Conservation (phyloP, 2,329 filamentous ascomycete species). For the Sphaerostilbella broomeana region DNA sequence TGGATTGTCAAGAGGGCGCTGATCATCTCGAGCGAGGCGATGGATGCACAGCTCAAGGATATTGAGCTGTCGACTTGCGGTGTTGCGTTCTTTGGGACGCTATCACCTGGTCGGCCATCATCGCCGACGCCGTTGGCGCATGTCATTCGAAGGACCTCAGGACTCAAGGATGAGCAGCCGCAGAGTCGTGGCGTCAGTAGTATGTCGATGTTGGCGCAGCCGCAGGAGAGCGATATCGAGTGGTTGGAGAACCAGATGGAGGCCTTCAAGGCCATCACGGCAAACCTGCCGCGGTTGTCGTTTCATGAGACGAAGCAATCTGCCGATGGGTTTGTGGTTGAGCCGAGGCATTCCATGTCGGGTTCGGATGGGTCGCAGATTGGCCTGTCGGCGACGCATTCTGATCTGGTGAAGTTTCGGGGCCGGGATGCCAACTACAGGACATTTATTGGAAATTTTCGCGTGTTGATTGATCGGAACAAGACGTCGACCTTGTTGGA, state of each 20-base stretch:
- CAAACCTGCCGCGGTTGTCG: constrained; percentile 19
- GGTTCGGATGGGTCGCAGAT: constrained; percentile 21
- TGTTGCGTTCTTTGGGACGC: constrained; percentile 23
- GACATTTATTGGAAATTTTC: constrained; percentile 19
- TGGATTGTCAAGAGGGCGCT: constrained; percentile 25
- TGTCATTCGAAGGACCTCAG: constrained; percentile 21
- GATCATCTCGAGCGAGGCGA: constrained; percentile 23
- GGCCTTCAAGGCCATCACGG: constrained; percentile 21
- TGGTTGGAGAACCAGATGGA: constrained; percentile 24
- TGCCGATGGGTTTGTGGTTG: constrained; percentile 20
- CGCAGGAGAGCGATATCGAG: constrained; percentile 17
- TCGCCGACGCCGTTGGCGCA: constrained; percentile 21
- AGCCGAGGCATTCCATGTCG: constrained; percentile 19
- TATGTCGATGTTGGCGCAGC: constrained; percentile 6
- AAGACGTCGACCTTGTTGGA: constrained; percentile 15
- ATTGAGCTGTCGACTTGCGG: constrained; percentile 23
- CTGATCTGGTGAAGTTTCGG: constrained; percentile 19
- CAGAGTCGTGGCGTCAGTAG: neutral
- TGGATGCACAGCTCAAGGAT: constrained; percentile 16
- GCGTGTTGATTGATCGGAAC: constrained; percentile 17
- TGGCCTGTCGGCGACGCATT: constrained; percentile 19
- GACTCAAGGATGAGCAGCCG: constrained; percentile 12
- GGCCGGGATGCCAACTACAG: constrained; percentile 21
- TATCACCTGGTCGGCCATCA: constrained; percentile 18
- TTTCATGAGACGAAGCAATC: constrained; percentile 23